phyloP scores from a whole-genome alignment of 2,329 filamentous ascomycete species.

The Colletotrichum ledebouriae region DNA sequence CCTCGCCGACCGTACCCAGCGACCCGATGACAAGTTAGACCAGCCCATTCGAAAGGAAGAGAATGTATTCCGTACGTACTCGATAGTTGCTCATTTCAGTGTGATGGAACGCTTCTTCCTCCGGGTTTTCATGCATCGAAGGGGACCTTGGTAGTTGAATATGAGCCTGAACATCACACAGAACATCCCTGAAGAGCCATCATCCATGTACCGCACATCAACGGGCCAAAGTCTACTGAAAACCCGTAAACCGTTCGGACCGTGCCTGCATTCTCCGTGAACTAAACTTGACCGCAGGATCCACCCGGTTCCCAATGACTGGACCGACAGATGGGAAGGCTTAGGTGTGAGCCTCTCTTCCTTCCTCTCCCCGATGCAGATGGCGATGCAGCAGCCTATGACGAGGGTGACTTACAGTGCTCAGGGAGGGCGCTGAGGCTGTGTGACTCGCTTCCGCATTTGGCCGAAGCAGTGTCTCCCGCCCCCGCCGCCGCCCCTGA shows the following conservation, averaged over 20 bases:
- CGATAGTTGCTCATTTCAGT: not conserved
- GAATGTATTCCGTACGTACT: too few species aligned
- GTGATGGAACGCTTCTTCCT: too few species aligned
- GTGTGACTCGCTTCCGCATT: constrained; percentile 41
- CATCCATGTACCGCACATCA: not conserved
- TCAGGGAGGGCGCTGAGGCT: constrained; percentile 8
- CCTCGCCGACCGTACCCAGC: constrained; percentile 8
- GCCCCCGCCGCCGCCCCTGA: constrained; percentile 24
- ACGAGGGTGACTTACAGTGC: not conserved
- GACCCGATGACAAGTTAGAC: not conserved
- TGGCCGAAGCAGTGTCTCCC: constrained; percentile 32
- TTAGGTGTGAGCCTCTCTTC: too few species aligned
- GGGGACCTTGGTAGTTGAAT: too few species aligned
- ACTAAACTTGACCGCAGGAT: not conserved
- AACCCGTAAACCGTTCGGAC: too few species aligned
- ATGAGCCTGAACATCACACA: not conserved
- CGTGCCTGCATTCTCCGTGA: not conserved
- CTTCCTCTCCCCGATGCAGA: too few species aligned
- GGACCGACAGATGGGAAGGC: too few species aligned
- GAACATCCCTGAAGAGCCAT: not conserved
- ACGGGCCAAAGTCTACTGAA: too few species aligned
- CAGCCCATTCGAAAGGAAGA: too few species aligned
- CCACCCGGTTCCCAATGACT: not conserved
- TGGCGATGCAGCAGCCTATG: too few species aligned
- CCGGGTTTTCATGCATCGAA: too few species aligned